These are phyloP conservation scores for Dothideomycetidae sp. DNA, from an alignment of 2,329 filamentous ascomycete species.

Conservation along the genomic window DNA sequence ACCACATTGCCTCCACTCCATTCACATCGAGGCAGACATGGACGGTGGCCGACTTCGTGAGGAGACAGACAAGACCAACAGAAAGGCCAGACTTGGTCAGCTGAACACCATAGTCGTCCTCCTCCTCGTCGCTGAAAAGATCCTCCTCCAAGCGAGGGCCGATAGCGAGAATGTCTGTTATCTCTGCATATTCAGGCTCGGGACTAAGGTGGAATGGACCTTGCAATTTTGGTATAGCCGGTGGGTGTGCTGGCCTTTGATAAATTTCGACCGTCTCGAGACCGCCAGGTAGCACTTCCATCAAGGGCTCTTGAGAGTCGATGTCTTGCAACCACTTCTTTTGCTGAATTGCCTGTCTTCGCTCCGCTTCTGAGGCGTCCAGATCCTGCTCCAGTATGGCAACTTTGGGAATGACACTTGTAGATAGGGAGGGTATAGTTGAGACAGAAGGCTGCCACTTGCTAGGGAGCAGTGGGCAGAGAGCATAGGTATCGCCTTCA, in stretches of 20 bases:
- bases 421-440: constrained; percentile 66
- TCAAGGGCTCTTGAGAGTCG: constrained; percentile 38
- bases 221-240: constrained; percentile 45
- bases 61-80: constrained; percentile 42
- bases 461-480: constrained; percentile 77
- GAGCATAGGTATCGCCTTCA: constrained; percentile 80
- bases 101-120: constrained; percentile 32
- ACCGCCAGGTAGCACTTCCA: constrained; percentile 18
- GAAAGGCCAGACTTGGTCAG: constrained; percentile 35
- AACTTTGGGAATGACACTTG: constrained; percentile 65
- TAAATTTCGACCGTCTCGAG: constrained; percentile 39
- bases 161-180: constrained; percentile 47
- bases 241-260: constrained; percentile 37
- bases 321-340: constrained; percentile 45
- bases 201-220: constrained; percentile 45
- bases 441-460: constrained; percentile 64
- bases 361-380: constrained; percentile 31
- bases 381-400: constrained; percentile 28
- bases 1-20: constrained; percentile 49
- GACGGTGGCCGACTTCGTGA: constrained; percentile 40
- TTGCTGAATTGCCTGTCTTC: constrained; percentile 37
- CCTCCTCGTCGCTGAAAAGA: constrained; percentile 38
- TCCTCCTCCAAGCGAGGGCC: constrained; percentile 39
- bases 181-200: constrained; percentile 38
- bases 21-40: constrained; percentile 48